Evolutionary conservation across 2,329 filamentous ascomycete species (phyloP).

Genomic region (Graphilbum sp.): DNA sequence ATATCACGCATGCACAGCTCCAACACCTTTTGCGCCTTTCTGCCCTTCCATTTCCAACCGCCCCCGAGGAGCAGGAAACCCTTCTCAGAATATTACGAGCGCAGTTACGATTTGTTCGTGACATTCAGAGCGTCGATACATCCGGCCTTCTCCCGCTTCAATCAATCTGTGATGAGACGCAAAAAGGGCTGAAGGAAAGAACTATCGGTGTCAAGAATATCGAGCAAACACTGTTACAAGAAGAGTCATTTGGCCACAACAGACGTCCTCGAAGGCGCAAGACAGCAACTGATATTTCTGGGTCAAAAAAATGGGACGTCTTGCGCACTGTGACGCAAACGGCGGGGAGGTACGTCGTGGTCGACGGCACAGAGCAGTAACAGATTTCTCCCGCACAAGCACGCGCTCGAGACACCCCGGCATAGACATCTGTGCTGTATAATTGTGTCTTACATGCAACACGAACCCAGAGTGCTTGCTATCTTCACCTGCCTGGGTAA

Average conservation of each 20-base stretch:
- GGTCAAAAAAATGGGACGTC: slow-evolving; percentile 53
- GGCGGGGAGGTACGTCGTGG: slow-evolving; percentile 60
- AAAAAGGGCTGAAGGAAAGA: slow-evolving; percentile 32
- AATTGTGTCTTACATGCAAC: too few species aligned
- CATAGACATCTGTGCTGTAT: too few species aligned
- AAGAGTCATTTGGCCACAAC: slow-evolving; percentile 43
- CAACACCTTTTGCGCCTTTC: slow-evolving; percentile 79
- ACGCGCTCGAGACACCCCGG: too few species aligned
- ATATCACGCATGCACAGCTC: slow-evolving; percentile 51
- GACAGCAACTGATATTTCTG: slow-evolving; percentile 18
- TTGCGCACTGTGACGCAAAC: slow-evolving; percentile 48
- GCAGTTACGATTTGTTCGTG: slow-evolving; percentile 81
- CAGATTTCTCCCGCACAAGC: too few species aligned
- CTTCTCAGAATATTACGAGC: slow-evolving; percentile 63
- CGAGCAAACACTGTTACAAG: slow-evolving; percentile 36
- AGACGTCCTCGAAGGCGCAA: slow-evolving; percentile 23
- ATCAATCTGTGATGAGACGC: slow-evolving; percentile 68
- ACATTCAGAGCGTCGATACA: slow-evolving; percentile 68
- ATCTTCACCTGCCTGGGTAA: background rate
- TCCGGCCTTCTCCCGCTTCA: slow-evolving; percentile 54
- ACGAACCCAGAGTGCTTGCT: too few species aligned
- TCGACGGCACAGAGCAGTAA: slow-evolving; percentile 32
- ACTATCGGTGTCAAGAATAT: slow-evolving; percentile 44
- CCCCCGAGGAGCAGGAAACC: slow-evolving; percentile 41
- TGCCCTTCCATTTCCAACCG: slow-evolving; percentile 59